Conservation (phyloP, 257 asterid species). For the Eustoma russellianum region DNA sequence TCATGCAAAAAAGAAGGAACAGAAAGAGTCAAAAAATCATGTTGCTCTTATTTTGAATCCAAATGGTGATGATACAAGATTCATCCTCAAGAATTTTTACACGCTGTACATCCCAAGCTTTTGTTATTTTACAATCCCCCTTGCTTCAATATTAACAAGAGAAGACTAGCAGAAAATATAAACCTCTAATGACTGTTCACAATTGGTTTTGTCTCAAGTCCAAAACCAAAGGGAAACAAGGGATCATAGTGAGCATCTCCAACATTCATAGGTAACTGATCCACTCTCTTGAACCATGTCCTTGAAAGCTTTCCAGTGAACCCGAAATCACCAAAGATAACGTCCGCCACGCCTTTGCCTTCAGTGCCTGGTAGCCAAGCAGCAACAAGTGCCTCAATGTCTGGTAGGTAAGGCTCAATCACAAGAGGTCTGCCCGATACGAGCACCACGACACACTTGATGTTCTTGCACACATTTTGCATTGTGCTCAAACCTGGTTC, state of each 20-base stretch:
- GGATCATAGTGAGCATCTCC: slow-evolving; percentile 53
- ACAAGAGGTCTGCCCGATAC: slow-evolving; percentile 49
- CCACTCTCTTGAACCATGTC: slow-evolving; percentile 52
- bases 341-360: slow-evolving; percentile 57
- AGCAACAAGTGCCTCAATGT: slow-evolving; percentile 48
- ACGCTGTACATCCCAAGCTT: too few species aligned
- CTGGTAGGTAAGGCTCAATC: slow-evolving; percentile 27
- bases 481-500: slow-evolving; percentile 28
- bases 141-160: too few species aligned
- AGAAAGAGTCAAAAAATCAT: too few species aligned
- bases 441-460: slow-evolving; percentile 46
- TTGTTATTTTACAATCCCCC: too few species aligned
- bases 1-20: too few species aligned
- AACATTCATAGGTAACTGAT: slow-evolving; percentile 54
- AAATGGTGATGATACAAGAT: too few species aligned
- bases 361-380: slow-evolving; percentile 72
- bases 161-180: too few species aligned
- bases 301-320: slow-evolving; percentile 46
- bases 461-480: slow-evolving; percentile 25
- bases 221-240: slow-evolving; percentile 48
- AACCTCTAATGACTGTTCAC: background rate
- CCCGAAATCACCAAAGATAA: slow-evolving; percentile 44
- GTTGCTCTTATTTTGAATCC: too few species aligned
- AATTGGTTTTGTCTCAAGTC: slow-evolving; percentile 29
- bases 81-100: too few species aligned